Conservation (phyloP, 768 basidiomycete genomes). For the Calocera cornea region DNA sequence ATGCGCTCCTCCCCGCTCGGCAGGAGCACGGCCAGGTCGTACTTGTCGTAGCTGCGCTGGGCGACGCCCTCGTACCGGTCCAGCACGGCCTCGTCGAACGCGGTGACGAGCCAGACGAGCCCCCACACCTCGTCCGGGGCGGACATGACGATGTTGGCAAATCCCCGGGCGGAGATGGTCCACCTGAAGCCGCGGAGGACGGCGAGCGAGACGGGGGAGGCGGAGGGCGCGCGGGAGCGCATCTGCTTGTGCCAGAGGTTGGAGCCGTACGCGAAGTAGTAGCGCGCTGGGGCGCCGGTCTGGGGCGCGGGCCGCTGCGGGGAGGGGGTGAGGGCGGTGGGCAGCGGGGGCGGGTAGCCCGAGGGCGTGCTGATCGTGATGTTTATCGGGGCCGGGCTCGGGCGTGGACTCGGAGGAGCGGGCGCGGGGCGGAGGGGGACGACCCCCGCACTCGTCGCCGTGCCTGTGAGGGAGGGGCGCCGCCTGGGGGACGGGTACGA, state of each 20-base stretch:
- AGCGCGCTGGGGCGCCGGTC: background rate
- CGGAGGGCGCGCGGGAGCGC: background rate
- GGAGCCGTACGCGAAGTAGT: background rate
- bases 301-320: background rate
- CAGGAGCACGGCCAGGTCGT: background rate
- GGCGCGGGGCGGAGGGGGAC: no score
- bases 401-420: no score
- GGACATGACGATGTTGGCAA: background rate
- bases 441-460: no score
- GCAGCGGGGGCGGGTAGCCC: background rate
- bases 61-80: background rate
- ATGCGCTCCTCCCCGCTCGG: background rate
- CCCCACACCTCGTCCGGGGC: background rate
- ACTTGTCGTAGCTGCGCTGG: background rate
- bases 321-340: background rate
- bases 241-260: background rate
- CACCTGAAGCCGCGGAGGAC: background rate
- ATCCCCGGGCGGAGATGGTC: background rate
- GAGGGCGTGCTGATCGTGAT: no score
- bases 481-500: no score
- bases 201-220: background rate
- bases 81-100: background rate
- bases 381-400: no score
- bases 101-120: background rate
- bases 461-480: no score